phyloP scores from a whole-genome alignment of 345 rosid species.

The Hypericum androsaemum region DNA sequence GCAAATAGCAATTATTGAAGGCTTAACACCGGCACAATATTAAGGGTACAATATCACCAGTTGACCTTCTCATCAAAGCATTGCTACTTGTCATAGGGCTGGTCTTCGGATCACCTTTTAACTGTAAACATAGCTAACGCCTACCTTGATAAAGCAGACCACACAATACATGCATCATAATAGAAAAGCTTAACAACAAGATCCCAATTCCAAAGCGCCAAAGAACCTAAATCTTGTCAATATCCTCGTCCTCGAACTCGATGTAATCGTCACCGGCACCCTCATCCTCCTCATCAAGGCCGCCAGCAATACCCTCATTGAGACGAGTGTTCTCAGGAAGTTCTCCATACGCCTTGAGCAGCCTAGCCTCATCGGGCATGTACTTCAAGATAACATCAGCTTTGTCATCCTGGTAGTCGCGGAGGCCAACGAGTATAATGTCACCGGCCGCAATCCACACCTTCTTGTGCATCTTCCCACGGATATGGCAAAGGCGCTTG shows the following conservation, averaged over 20 bases:
- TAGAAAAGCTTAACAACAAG: not conserved
- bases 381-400: constrained; percentile 15
- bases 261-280: constrained; percentile 8
- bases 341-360: constrained; percentile 12
- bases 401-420: constrained; percentile 15
- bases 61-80: too few species aligned
- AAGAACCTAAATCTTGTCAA: constrained; percentile 7
- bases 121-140: too few species aligned
- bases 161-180: not conserved
- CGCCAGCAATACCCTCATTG: constrained; percentile 12
- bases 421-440: constrained; percentile 10
- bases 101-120: too few species aligned
- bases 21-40: too few species aligned
- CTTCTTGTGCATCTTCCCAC: constrained; percentile 18
- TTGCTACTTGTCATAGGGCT: too few species aligned
- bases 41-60: too few species aligned
- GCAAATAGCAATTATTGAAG: too few species aligned
- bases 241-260: constrained; percentile 16
- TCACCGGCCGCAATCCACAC: constrained; percentile 14
- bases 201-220: not conserved
- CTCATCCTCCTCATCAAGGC: constrained; percentile 8
- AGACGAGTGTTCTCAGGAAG: constrained; percentile 9
- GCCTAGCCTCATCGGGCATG: constrained; percentile 15
- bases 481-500: constrained; percentile 13
- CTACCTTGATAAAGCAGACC: not conserved